Evolutionary conservation across 768 basidiomycete species (phyloP), one percentile per base, ranked within the genome.

Genomic region (Suillus hirtellus): DNA sequence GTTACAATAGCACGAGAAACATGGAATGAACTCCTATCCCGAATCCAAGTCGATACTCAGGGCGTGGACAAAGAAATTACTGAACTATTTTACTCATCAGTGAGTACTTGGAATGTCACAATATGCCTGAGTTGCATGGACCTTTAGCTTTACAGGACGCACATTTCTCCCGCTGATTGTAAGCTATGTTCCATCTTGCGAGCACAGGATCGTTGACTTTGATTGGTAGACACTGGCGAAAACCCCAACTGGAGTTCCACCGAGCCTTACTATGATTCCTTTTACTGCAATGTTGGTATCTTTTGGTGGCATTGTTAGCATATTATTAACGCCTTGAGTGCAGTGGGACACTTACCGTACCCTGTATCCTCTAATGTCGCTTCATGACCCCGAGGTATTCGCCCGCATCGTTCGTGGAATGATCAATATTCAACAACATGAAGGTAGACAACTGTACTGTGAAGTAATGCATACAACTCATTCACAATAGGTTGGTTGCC

Each of bases 281-380:
- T 87, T 59, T 88, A 89, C 65, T 89, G 87, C 74, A 88, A 89
- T 62, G 87, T 86, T 64, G n/a, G 82, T 67, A 11, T 11, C 24
- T 38, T 56, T 21, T 17, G 60, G 49, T 38, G 15, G 37, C 15
- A 19, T 42, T 11, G 6, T 6, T 58, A 11, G 5, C 15, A n/a
- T 17, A 34, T 50, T 59, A 21, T 31, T 56, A 19, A 27, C 31
- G 10, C 19, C 19, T 17, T 10, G 8, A 47, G 9, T 34, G 9
- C 60, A 87, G 85, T 87, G 86, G 87, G 87, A 89, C 65, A 88
- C 86, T 1, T 88, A 84, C 69, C 79, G 87, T 17, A 86, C 86
- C 0, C 73, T 89, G 11, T 89, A 81, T 67, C 83, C 87, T 0
- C 75, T 88, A 44, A 84, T 87, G 82, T 84, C 86, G 0, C 77